phyloP scores from a whole-genome alignment of 768 basidiomycete species.

The Auriscalpium vulgare region DNA sequence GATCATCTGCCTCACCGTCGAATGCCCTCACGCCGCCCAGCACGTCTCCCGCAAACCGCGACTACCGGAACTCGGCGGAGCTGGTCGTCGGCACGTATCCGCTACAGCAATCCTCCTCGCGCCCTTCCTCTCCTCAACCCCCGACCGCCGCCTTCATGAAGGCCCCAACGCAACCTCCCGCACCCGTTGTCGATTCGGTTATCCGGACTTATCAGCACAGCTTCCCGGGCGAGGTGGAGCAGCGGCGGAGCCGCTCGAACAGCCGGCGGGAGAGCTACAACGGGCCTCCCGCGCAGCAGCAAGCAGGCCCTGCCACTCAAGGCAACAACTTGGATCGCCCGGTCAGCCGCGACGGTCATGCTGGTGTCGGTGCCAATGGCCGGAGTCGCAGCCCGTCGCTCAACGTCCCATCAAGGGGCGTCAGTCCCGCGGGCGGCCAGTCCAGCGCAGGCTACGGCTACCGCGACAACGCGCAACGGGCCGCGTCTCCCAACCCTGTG shows the following conservation, averaged over 20 bases:
- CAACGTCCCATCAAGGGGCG: conserved; percentile 34
- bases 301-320: conserved; percentile 21
- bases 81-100: conserved; percentile 75
- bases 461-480: conserved; percentile 26
- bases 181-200: conserved; percentile 60
- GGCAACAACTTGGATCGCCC: conserved; percentile 34
- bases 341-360: conserved; percentile 57
- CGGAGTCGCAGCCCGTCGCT: conserved; percentile 53
- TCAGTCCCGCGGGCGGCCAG: conserved; percentile 38
- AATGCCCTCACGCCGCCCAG: conserved; percentile 13
- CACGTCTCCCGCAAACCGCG: conserved; percentile 28
- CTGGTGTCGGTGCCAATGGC: conserved; percentile 77
- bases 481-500: conserved; percentile 70
- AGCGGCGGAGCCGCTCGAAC: conserved; percentile 43
- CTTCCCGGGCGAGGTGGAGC: conserved; percentile 73
- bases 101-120: conserved; percentile 39
- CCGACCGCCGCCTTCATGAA: conserved; percentile 75
- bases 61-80: conserved; percentile 73
- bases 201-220: conserved; percentile 73
- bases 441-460: conserved; percentile 11
- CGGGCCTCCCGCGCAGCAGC: conserved; percentile 18
- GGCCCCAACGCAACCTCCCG: conserved; percentile 36
- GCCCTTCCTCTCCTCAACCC: conserved; percentile 65
- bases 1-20: conserved; percentile 8
- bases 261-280: conserved; percentile 24